phyloP scores from a whole-genome alignment of 2,329 filamentous ascomycete species.

The Fusarium circinatum region DNA sequence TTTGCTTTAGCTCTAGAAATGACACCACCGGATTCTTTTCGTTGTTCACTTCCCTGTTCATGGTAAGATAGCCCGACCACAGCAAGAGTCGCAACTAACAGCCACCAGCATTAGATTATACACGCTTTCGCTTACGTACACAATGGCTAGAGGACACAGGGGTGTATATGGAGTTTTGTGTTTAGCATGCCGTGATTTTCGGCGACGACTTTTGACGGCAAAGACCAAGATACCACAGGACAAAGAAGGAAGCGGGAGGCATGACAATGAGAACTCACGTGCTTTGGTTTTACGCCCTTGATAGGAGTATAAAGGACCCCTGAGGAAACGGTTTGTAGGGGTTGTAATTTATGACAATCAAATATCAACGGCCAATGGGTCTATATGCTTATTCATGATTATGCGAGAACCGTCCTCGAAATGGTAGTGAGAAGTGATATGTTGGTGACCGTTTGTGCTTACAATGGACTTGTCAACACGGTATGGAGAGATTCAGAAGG shows the following conservation, averaged over 20 bases:
- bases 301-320: slow-evolving; percentile 16
- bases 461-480: neutral
- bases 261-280: slow-evolving; percentile 30
- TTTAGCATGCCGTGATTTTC: slow-evolving; percentile 26
- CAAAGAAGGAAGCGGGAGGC: slow-evolving; percentile 25
- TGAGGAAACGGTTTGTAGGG: neutral
- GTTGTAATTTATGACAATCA: slow-evolving; percentile 12
- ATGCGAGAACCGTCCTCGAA: neutral
- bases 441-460: neutral
- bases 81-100: slow-evolving; percentile 8
- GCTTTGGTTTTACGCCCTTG: slow-evolving; percentile 29
- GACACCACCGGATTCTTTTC: slow-evolving; percentile 24
- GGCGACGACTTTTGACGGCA: slow-evolving; percentile 37
- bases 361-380: neutral
- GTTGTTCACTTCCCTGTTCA: slow-evolving; percentile 27
- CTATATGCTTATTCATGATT: neutral
- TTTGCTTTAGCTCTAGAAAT: slow-evolving; percentile 25
- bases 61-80: slow-evolving; percentile 19
- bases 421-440: neutral
- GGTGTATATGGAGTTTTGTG: slow-evolving; percentile 36
- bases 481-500: neutral
- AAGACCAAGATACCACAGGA: slow-evolving; percentile 38
- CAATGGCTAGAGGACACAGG: slow-evolving; percentile 31
- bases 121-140: slow-evolving; percentile 8
- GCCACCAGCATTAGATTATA: slow-evolving; percentile 28